Evolutionary conservation across 768 basidiomycete species (phyloP), one percentile per base, ranked within the genome.

Genomic region (Suillus decipiens): DNA sequence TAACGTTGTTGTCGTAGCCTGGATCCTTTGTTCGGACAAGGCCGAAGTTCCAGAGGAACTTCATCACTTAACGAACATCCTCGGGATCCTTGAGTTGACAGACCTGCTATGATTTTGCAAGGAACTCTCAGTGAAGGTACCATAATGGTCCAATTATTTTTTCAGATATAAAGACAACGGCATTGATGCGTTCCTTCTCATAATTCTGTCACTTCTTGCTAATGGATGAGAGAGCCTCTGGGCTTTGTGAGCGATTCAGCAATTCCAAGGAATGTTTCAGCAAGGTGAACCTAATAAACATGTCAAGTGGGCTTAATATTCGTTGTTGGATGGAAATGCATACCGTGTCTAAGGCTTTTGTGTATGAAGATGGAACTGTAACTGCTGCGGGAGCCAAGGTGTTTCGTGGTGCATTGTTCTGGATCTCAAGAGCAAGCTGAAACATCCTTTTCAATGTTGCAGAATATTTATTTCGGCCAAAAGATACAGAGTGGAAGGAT

Each of bases 161-260:
- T n/a, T n/a, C n/a, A 7, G 22, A 48, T 7, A 48, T 22, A 48
- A 48, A 24, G 14, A 48, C 47, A 48, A 48, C 15, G 6, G 15
- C 14, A 28, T 48, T 48, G 47, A 15, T 15, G 7, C 28, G 28
- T 48, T 48, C 47, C 12, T 48, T 48, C 14, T 15, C 14, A 15
- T 28, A 28, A 15, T 50, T 28, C 48, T 28, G 15, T 50, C 14
- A 3, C 15, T 17, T 28, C 3, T 8, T 24, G 24, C 14, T 28
- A 65, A 85, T 69, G 14, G 15, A 50, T 28, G 60, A 87, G 69
- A n/a, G 80, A 76, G 1, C 82, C 86, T 67, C 86, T 74, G 8
- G 85, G 82, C 66, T 84, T 87, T 64, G 78, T 77, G 72, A 88
- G 68, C 1, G 86, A 85, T 61, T 84, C 82, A 0, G 85, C 85